Evolutionary conservation across 2,329 filamentous ascomycete genomes (phyloP).

Genomic region (Diplodia scrobiculata): DNA sequence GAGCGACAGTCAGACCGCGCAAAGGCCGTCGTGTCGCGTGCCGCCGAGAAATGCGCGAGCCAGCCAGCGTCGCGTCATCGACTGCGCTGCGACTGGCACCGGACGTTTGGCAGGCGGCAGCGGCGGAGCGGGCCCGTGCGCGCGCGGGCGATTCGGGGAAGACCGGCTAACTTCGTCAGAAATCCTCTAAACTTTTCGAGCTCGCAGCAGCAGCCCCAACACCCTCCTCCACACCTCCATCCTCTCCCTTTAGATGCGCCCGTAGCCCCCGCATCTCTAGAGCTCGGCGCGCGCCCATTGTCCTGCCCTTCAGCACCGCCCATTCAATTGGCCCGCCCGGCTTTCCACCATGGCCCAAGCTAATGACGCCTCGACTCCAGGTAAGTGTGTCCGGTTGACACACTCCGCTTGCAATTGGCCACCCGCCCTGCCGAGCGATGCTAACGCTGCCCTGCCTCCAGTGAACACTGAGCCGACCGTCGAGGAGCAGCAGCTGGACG

Average conservation of each 20-base stretch:
- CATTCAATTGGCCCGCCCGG: conserved; percentile 25
- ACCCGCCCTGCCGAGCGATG: neutral
- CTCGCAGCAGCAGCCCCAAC: conserved; percentile 9
- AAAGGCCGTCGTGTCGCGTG: conserved; percentile 22
- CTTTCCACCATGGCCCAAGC: conserved; percentile 39
- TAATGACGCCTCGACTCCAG: conserved; percentile 45
- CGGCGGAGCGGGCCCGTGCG: neutral
- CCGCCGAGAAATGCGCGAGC: conserved; percentile 18
- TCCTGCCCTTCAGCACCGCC: conserved; percentile 8
- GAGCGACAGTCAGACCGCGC: neutral
- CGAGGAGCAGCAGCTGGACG: conserved; percentile 35
- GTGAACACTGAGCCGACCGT: conserved; percentile 38
- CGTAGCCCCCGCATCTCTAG: neutral
- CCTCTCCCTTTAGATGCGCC: conserved; percentile 39
- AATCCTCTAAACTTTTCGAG: conserved; percentile 29
- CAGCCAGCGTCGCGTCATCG: neutral
- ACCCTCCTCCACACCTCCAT: conserved; percentile 21
- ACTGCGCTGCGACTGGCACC: neutral
- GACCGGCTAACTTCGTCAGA: conserved; percentile 25
- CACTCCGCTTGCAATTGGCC: conserved; percentile 29
- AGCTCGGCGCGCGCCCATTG: conserved; percentile 19
- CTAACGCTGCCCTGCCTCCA: conserved; percentile 27
- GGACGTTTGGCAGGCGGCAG: conserved; percentile 1
- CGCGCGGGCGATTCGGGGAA: conserved; percentile 2
- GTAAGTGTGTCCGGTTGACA: conserved; percentile 36